phyloP scores from a whole-genome alignment of 1,139 yeast genomes.

The Pichia sp. region DNA sequence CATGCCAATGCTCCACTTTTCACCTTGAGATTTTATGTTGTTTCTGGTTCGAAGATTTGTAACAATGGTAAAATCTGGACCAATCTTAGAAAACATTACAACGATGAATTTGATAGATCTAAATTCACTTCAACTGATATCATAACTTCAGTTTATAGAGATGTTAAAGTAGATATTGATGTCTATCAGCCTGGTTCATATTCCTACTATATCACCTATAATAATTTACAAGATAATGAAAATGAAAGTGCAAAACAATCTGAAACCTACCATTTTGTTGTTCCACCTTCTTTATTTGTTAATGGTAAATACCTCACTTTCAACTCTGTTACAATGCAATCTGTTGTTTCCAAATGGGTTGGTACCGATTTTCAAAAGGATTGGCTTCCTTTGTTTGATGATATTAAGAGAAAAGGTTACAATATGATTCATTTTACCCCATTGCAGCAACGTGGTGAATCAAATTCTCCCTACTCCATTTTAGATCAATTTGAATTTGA shows the following conservation, averaged over 20 bases:
- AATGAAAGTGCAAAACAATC: constrained; percentile 38
- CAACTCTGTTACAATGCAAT: constrained; percentile 77
- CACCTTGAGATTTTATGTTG: constrained; percentile 54
- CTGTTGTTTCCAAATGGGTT: constrained; percentile 88
- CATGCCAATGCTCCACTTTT: constrained; percentile 44
- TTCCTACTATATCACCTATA: constrained; percentile 56
- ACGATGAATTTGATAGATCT: constrained; percentile 46
- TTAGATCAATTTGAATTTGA: constrained; percentile 81
- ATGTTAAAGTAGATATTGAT: constrained; percentile 53
- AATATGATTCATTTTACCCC: constrained; percentile 97
- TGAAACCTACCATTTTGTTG: constrained; percentile 64
- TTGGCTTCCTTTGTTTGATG: constrained; percentile 64
- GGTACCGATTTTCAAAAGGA: constrained; percentile 46
- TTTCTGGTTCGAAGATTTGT: constrained; percentile 69
- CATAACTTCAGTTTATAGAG: constrained; percentile 49
- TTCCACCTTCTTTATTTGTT: constrained; percentile 67
- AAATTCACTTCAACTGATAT: constrained; percentile 45
- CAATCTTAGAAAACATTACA: constrained; percentile 54
- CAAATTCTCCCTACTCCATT: constrained; percentile 89
- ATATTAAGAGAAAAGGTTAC: constrained; percentile 69
- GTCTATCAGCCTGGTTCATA: constrained; percentile 76
- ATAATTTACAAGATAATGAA: constrained; percentile 30
- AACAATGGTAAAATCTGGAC: constrained; percentile 68
- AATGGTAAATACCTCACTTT: constrained; percentile 56
- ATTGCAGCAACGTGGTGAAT: constrained; percentile 77